Evolutionary conservation across 176 grass and related monocot genomes (phyloP).

Genomic region (Cenchrus purpureus): DNA sequence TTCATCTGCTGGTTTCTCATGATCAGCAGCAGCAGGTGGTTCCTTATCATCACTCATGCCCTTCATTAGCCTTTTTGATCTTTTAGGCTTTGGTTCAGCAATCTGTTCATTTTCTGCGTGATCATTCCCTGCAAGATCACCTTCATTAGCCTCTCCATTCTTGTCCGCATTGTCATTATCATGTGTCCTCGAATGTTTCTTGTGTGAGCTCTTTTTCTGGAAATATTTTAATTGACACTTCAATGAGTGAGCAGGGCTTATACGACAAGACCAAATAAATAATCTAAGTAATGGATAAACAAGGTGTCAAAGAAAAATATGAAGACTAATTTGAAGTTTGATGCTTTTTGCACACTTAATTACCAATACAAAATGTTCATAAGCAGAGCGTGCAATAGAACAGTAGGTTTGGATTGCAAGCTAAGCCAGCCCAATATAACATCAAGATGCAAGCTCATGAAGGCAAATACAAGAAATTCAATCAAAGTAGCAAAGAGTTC

Average conservation of each 20-base stretch:
- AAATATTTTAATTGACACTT: slow-evolving; percentile 31
- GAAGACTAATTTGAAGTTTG: slow-evolving; percentile 6
- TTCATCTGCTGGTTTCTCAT: slow-evolving; percentile 39
- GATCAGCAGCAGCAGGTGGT: background rate
- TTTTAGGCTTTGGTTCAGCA: slow-evolving; percentile 66
- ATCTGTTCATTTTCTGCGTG: slow-evolving; percentile 53
- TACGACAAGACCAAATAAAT: background rate
- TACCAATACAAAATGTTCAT: background rate
- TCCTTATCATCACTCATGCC: slow-evolving; percentile 56
- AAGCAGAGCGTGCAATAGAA: background rate
- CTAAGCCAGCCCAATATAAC: background rate
- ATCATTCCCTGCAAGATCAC: slow-evolving; percentile 41
- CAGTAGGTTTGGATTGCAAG: background rate
- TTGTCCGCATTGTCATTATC: slow-evolving; percentile 51
- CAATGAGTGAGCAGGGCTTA: slow-evolving; percentile 28
- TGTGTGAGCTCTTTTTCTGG: slow-evolving; percentile 73
- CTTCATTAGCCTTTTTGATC: slow-evolving; percentile 68
- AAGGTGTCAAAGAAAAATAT: background rate
- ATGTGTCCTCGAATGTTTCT: slow-evolving; percentile 56
- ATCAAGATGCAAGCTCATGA: slow-evolving; percentile 5
- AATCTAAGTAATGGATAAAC: background rate
- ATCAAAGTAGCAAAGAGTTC: background rate
- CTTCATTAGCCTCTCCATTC: slow-evolving; percentile 15
- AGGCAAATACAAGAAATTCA: slow-evolving; percentile 14
- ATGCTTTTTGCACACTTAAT: background rate